Conservation (phyloP, 345 rosid genomes). For the Ricinus communis region DNA sequence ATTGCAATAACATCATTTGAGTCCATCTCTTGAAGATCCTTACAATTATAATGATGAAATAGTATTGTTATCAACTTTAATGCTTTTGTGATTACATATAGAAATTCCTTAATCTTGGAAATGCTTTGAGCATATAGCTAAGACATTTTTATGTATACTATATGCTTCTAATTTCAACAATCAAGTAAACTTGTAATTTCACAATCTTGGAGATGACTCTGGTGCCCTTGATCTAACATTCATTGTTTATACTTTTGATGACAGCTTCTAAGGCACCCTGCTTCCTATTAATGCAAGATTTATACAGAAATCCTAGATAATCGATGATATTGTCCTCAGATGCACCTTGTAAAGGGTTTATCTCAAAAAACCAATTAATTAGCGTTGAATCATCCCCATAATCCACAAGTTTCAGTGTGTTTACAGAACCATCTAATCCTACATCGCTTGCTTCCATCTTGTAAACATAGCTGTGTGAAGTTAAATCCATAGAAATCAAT, state of each 20-base stretch:
- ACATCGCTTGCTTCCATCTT: constrained; percentile 54
- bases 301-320: constrained; percentile 50
- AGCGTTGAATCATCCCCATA: constrained; percentile 42
- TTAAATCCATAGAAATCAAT: constrained; percentile 44
- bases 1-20: no score
- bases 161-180: no score
- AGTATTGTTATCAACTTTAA: no score
- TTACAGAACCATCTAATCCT: constrained; percentile 51
- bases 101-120: no score
- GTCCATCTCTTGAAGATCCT: no score
- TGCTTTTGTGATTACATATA: no score
- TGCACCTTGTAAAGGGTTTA: constrained; percentile 42
- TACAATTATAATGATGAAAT: no score
- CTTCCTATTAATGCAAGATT: constrained; percentile 50
- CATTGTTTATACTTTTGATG: constrained; percentile 11
- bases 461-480: constrained; percentile 37
- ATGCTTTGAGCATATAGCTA: no score
- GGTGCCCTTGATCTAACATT: no score
- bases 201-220: no score
- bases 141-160: no score
- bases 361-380: constrained; percentile 48
- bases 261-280: constrained; percentile 36
- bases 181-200: no score
- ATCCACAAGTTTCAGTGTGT: constrained; percentile 39
- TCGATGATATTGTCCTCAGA: constrained; percentile 41